Conservation (phyloP, 345 rosid species). For the Anastatica hierochuntica region DNA sequence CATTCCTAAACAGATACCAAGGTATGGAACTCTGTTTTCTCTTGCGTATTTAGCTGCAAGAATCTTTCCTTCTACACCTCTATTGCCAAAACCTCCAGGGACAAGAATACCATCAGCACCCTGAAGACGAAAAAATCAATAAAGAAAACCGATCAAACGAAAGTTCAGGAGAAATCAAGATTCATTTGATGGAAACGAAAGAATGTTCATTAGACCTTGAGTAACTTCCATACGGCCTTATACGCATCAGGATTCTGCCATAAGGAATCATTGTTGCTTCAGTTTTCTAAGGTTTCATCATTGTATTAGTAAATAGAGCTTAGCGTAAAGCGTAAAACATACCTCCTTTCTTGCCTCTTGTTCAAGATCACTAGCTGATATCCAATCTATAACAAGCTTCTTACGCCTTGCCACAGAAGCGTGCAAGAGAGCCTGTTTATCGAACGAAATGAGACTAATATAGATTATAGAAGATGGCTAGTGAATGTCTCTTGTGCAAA, state of each 20-base stretch:
- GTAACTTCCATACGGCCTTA: conserved; percentile 65
- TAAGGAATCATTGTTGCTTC: conserved; percentile 4
- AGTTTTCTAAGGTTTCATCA: conserved; percentile 10
- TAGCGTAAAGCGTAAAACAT: conserved; percentile 3
- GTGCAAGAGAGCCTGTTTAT: conserved; percentile 84
- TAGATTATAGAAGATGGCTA: no score
- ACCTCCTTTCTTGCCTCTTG: conserved; percentile 49
- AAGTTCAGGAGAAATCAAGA: not conserved
- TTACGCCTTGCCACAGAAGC: conserved; percentile 67
- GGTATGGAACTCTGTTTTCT: conserved; percentile 72
- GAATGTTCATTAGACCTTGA: conserved; percentile 52
- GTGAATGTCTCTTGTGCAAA: not conserved
- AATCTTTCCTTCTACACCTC: conserved; percentile 95
- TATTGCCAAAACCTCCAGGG: conserved; percentile 96
- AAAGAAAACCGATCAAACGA: not conserved
- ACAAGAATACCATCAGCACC: conserved; percentile 90
- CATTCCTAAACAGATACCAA: conserved; percentile 98
- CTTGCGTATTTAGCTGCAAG: conserved; percentile 84
- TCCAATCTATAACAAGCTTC: conserved; percentile 81
- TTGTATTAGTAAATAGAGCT: not conserved
- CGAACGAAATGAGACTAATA: no score
- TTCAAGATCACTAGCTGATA: conserved; percentile 89
- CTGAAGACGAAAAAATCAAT: conserved; percentile 33
- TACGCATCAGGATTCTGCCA: conserved; percentile 69
- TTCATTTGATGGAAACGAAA: not conserved